Conservation (phyloP, 257 asterid genomes). For the Nicotiana sylvestris region DNA sequence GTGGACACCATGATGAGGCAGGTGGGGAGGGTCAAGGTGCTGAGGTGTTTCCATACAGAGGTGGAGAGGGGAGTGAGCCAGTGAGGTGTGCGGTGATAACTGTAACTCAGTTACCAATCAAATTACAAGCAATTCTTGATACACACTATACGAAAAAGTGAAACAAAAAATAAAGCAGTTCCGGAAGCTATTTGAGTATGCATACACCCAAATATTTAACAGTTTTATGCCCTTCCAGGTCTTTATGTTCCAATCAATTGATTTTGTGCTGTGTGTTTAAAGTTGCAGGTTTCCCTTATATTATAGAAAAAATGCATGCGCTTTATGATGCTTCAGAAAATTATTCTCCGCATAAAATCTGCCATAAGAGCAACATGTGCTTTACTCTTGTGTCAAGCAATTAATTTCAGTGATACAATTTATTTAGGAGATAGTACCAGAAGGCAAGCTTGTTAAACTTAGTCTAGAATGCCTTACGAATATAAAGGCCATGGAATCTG, state of each 20-base stretch:
- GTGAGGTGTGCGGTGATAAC: background rate
- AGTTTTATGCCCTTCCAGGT: constrained; percentile 3
- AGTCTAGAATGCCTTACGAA: background rate
- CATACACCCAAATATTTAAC: background rate
- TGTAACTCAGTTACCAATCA: background rate
- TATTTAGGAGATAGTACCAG: background rate
- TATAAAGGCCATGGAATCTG: background rate
- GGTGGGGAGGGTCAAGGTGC: background rate
- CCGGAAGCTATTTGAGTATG: background rate
- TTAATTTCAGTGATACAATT: background rate
- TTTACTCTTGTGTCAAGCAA: background rate
- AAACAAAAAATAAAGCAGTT: background rate
- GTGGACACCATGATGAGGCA: background rate
- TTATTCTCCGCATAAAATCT: background rate
- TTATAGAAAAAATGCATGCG: background rate
- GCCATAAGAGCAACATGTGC: background rate
- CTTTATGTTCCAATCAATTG: background rate
- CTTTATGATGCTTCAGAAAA: background rate
- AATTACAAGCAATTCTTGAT: background rate
- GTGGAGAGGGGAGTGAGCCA: background rate
- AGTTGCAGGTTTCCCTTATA: background rate
- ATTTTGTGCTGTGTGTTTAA: background rate
- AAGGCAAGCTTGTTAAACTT: background rate
- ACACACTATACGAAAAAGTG: background rate
- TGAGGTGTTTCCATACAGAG: background rate